Percentiles rank a stretch among this genome's conserved stretches.
Evolutionary conservation across 2,329 filamentous ascomycete genomes (phyloP).

Genomic region (Leptographium wingfieldii): DNA sequence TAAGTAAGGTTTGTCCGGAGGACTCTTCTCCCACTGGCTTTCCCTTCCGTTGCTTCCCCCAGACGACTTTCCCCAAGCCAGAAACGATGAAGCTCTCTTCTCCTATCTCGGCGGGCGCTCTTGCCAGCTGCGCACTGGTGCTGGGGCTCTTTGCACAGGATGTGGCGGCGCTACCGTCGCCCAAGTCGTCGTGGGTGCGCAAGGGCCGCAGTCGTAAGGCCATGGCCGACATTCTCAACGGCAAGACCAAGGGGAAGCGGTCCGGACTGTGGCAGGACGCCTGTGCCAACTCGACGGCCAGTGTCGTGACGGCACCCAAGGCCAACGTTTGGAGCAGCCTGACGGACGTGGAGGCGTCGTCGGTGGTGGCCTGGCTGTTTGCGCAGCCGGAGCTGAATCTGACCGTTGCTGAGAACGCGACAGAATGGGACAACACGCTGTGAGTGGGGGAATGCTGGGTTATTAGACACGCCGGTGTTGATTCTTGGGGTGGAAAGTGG

Average conservation of each 20-base stretch:
- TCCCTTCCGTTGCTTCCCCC: neutral
- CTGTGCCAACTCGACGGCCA: slow-evolving; percentile 10
- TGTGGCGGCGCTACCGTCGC: slow-evolving; percentile 14
- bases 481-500: no score
- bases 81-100: neutral
- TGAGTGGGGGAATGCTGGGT: slow-evolving; percentile 8
- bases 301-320: slow-evolving; percentile 23
- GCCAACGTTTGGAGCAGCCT: slow-evolving; percentile 28
- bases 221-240: slow-evolving; percentile 15
- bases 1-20: no score
- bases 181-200: slow-evolving; percentile 15
- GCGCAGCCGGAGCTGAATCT: slow-evolving; percentile 26
- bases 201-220: slow-evolving; percentile 15
- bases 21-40: no score
- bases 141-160: slow-evolving; percentile 14
- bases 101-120: neutral
- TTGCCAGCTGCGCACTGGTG: neutral
- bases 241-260: slow-evolving; percentile 8
- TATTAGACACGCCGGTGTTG: no score
- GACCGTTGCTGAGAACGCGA: slow-evolving; percentile 20
- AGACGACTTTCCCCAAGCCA: neutral
- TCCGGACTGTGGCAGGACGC: slow-evolving; percentile 1
- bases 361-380: slow-evolving; percentile 27
- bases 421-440: slow-evolving; percentile 25
- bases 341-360: slow-evolving; percentile 23